Conservation (phyloP, 352 stramenopile genomes). For the Phytophthora kernoviae region DNA sequence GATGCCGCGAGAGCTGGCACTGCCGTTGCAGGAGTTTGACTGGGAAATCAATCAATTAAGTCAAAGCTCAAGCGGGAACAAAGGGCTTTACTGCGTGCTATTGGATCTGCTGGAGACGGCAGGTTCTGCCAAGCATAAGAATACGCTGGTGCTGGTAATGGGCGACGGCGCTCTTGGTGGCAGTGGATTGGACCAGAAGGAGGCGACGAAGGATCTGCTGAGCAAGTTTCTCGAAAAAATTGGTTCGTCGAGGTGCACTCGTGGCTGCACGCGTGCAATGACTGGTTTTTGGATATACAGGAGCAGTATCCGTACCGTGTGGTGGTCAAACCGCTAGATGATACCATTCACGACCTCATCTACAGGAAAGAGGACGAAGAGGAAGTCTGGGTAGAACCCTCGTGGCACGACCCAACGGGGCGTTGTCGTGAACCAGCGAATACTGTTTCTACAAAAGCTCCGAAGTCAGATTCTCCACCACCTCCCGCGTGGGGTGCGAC, state of each 20-base stretch:
- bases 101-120: conserved; percentile 25
- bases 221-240: conserved; percentile 34
- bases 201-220: conserved; percentile 37
- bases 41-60: conserved; percentile 35
- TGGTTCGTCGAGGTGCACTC: conserved; percentile 49
- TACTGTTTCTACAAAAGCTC: not conserved
- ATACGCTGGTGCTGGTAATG: conserved; percentile 49
- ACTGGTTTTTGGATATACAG: conserved; percentile 41
- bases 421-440: conserved; percentile 15
- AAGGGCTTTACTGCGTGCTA: conserved; percentile 40
- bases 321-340: conserved; percentile 37
- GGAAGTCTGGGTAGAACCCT: conserved; percentile 23
- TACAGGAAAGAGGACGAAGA: conserved; percentile 32
- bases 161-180: conserved; percentile 37
- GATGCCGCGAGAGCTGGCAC: conserved; percentile 28
- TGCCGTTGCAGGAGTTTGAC: conserved; percentile 20
- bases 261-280: conserved; percentile 39
- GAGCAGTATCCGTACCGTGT: conserved; percentile 25
- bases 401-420: conserved; percentile 13
- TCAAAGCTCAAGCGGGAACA: conserved; percentile 36
- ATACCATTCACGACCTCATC: conserved; percentile 27
- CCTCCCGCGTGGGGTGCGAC: conserved; percentile 17
- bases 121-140: conserved; percentile 25
- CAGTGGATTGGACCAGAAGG: conserved; percentile 33
- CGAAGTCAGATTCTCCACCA: conserved; percentile 4